phyloP scores from a whole-genome alignment of 140 eudicot genomes.

The Ambrosia hybrid region DNA sequence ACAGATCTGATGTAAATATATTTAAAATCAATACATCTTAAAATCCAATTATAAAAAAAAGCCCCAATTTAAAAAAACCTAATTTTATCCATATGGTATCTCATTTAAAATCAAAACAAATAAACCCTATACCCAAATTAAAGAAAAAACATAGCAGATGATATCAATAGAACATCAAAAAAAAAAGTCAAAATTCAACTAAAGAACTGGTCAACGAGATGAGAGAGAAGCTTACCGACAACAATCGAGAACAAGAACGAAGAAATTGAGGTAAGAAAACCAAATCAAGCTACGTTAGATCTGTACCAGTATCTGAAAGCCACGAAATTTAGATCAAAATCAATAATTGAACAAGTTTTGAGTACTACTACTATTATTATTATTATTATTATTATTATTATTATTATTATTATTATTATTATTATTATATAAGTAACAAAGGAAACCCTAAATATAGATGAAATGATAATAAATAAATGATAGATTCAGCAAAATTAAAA shows the following conservation, averaged over 20 bases:
- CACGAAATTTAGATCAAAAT: slow-evolving; percentile 9
- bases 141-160: neutral
- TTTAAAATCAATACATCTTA: neutral
- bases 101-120: neutral
- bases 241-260: slow-evolving; percentile 15
- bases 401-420: neutral
- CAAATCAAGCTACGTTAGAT: slow-evolving; percentile 19
- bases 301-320: slow-evolving; percentile 26
- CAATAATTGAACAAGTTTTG: slow-evolving; percentile 7
- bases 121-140: neutral
- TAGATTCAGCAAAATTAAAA: neutral
- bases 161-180: neutral
- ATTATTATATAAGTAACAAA: neutral
- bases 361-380: neutral
- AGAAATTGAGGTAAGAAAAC: slow-evolving; percentile 2
- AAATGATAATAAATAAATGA: neutral
- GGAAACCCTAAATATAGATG: neutral
- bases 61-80: neutral
- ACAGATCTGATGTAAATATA: neutral
- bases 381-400: neutral
- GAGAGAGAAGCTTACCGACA: slow-evolving; percentile 24
- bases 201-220: neutral
- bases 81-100: slow-evolving; percentile 3
- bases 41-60: neutral
- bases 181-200: neutral